These are phyloP conservation scores for Heracleum sosnowskyi DNA, from an alignment of 129 eudicot species.

Conservation along the genomic window DNA sequence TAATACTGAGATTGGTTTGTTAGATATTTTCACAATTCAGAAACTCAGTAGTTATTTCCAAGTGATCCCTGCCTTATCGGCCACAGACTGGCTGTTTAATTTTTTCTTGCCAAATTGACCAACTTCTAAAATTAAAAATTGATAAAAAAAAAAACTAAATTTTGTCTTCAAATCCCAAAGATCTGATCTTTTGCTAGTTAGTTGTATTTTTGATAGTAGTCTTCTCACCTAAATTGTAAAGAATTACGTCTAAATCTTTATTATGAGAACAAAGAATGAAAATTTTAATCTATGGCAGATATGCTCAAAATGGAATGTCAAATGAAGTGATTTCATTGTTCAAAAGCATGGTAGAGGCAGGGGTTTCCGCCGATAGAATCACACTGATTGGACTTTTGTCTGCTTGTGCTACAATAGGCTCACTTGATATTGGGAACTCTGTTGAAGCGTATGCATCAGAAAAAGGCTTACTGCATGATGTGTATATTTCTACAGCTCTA, in stretches of 20 bases:
- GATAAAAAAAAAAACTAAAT: not conserved
- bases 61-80: not conserved
- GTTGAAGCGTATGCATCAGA: conserved; percentile 54
- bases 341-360: conserved; percentile 44
- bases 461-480: conserved; percentile 40
- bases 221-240: not conserved
- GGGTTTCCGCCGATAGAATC: conserved; percentile 43
- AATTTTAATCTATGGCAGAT: conserved; percentile 26
- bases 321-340: conserved; percentile 65
- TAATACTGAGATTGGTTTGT: not conserved
- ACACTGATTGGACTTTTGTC: conserved; percentile 64
- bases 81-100: not conserved
- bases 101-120: not conserved
- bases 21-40: not conserved
- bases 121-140: not conserved
- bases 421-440: conserved; percentile 58
- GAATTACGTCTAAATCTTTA: not conserved
- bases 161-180: not conserved
- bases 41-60: not conserved
- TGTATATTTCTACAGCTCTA: conserved; percentile 63
- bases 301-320: conserved; percentile 71
- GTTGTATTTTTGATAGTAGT: not conserved
- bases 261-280: not conserved
- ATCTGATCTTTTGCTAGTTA: not conserved
- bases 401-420: conserved; percentile 69